These are phyloP conservation scores for Centrapalus pauciflorus DNA, from an alignment of 129 eudicot genomes.

Conservation along the genomic window DNA sequence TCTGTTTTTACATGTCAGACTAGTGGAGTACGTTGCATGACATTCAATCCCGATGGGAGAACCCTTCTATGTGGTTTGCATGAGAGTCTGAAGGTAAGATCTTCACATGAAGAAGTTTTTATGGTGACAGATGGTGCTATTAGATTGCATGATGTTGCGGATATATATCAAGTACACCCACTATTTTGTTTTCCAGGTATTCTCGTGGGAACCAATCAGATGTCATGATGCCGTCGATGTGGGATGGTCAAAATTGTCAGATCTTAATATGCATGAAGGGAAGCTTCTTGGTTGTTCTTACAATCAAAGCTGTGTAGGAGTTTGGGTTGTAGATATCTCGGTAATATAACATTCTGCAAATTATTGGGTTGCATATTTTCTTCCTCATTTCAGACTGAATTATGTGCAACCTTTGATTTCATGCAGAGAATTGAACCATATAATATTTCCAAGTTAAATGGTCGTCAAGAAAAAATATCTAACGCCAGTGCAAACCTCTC, in stretches of 20 bases:
- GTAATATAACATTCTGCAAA: constrained; percentile 31
- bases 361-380: not conserved
- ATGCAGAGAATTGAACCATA: constrained; percentile 83
- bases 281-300: constrained; percentile 97
- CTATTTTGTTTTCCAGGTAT: constrained; percentile 45
- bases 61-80: constrained; percentile 94
- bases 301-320: constrained; percentile 99
- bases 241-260: constrained; percentile 93
- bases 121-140: not conserved
- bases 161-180: not conserved
- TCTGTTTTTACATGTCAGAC: constrained; percentile 44
- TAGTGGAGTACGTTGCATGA: constrained; percentile 94
- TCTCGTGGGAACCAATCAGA: constrained; percentile 96
- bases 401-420: constrained; percentile 6
- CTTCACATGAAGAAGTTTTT: not conserved
- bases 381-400: constrained; percentile 12
- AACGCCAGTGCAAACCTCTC: constrained; percentile 54
- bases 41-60: constrained; percentile 96
- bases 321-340: constrained; percentile 97
- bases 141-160: not conserved
- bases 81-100: constrained; percentile 76
- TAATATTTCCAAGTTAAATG: constrained; percentile 43
- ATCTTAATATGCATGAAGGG: constrained; percentile 94
- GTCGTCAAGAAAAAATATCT: constrained; percentile 49
- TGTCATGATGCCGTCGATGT: constrained; percentile 95